phyloP scores from a whole-genome alignment of 1,284 basidiomycete genomes.

The Schizophyllum amplum region DNA sequence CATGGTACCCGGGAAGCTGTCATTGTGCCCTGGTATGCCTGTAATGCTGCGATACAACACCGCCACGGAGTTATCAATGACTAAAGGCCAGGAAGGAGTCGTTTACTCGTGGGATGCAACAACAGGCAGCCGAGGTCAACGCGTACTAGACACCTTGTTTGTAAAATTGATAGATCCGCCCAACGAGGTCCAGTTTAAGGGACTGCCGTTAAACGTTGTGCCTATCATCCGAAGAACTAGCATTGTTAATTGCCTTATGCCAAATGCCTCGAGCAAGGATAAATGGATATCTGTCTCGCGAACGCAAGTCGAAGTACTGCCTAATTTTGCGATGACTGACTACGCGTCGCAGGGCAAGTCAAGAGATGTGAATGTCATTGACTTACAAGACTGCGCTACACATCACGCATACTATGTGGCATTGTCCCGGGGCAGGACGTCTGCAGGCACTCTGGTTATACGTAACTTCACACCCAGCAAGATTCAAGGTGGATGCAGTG shows the following conservation, averaged over 20 bases:
- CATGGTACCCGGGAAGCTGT: conserved; percentile 20
- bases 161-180: conserved; percentile 25
- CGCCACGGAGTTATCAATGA: conserved; percentile 30
- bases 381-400: neutral
- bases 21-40: conserved; percentile 30
- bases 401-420: neutral
- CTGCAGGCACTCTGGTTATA: neutral
- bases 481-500: neutral
- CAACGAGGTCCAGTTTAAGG: conserved; percentile 19
- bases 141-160: conserved; percentile 25
- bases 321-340: neutral
- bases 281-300: neutral
- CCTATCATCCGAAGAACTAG: conserved; percentile 18
- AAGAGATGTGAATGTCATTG: neutral
- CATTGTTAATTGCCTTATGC: conserved; percentile 16
- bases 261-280: conserved; percentile 22
- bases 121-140: conserved; percentile 10
- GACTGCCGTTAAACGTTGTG: conserved; percentile 30
- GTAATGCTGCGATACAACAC: conserved; percentile 29
- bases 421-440: neutral
- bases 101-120: conserved; percentile 24
- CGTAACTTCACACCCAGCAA: neutral
- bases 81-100: conserved; percentile 31
- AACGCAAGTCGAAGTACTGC: neutral
- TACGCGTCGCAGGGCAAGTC: conserved; percentile 2